Evolutionary conservation across 2,329 filamentous ascomycete species (phyloP), one percentile per base, ranked within the genome.

Genomic region (Paraphoma chrysanthemicola): DNA sequence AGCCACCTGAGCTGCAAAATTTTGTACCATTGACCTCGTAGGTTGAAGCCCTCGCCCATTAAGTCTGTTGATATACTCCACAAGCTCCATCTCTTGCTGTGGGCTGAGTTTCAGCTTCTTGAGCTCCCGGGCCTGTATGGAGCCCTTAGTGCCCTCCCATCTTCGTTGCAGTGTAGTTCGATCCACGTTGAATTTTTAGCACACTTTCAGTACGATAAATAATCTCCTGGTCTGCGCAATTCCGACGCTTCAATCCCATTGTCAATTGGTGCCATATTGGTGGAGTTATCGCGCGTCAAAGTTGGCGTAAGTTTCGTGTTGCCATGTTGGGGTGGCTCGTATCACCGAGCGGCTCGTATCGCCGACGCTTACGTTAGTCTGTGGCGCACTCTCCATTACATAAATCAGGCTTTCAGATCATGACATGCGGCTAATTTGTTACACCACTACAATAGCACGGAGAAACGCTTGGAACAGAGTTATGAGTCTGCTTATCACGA

Each of bases 61-160:
- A 9, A 41, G 14, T 6, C 14, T n/a, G 6, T 41, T 14, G 16
- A 41, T 41, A 41, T 41, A 16, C 38, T 41, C 8, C 16, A 41
- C 16, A 41, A 41, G 38, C 38, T 41, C 38, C 16, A 9, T 7
- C 16, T 41, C 8, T 41, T 41, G 52, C 23, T 53, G 31, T 44
- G 23, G 18, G 42, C 29, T 49, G 29, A 59, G 53, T 1, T 31
- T 12, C 31, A 48, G 53, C 12, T 44, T 18, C n/a, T 59, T 50
- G 10, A 23, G 36, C 43, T 31, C 29, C 45, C 45, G 29, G 33
- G 33, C 12, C 12, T 43, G 7, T 16, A 9, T 6, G 6, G 38
- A 41, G 11, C 11, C 14, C 16, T 8, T 12, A 9, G 6, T 8
- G 38, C 38, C 38, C 16, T 41, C 6, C 8, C 14, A n/a, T n/a